A percentile compares a stretch with the other conserved stretches of the same genome.
These are phyloP conservation scores for Solanum hybrid DNA, from an alignment of 305 asterid species.

Conservation along the genomic window DNA sequence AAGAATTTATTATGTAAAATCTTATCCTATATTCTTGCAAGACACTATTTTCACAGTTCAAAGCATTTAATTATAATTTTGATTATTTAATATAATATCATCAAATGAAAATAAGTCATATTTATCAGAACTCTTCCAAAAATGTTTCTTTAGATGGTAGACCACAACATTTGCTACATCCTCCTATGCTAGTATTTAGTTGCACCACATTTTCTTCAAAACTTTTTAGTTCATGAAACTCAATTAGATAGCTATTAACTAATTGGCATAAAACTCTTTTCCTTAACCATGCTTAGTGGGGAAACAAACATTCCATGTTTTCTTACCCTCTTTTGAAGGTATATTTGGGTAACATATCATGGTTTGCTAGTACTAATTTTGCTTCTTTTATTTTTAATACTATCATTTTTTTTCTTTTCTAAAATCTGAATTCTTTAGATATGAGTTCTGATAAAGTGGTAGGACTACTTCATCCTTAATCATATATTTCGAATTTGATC, in stretches of 20 bases:
- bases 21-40: neutral
- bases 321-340: neutral
- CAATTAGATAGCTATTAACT: neutral
- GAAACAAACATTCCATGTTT: neutral
- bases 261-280: neutral
- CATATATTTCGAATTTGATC: rapidly evolving
- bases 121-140: neutral
- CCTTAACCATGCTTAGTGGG: neutral
- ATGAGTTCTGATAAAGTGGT: neutral
- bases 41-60: neutral
- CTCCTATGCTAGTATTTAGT: neutral
- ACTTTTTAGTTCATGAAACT: neutral
- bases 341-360: neutral
- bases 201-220: neutral
- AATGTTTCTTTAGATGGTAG: neutral
- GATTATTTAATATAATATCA: neutral
- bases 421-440: neutral
- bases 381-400: neutral
- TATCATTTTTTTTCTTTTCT: neutral
- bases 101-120: neutral
- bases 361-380: neutral
- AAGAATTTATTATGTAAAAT: no score
- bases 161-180: neutral
- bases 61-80: neutral
- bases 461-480: neutral